Percentiles rank a stretch among this genome's conserved stretches.
These are phyloP conservation scores for Cardamine occulta DNA, from an alignment of 345 rosid species.

Conservation along the genomic window DNA sequence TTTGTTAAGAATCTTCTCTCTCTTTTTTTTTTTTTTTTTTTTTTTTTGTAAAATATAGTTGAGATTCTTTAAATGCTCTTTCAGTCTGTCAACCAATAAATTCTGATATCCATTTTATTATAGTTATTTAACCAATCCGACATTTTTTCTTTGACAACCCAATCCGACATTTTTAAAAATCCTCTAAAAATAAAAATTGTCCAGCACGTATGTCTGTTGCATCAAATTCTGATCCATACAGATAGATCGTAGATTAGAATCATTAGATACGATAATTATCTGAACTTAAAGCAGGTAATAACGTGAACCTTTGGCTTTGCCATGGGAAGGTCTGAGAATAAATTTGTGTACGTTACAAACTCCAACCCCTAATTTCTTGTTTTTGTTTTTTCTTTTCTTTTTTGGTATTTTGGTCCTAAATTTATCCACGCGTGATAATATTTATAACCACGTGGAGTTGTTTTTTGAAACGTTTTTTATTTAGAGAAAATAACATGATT, in stretches of 20 bases:
- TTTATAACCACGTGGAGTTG: neutral
- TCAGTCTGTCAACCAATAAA: neutral
- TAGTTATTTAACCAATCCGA: neutral
- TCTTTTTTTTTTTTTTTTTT: too few species aligned
- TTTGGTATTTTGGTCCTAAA: neutral
- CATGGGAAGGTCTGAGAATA: conserved; percentile 18
- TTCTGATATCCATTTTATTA: neutral
- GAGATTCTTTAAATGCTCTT: neutral
- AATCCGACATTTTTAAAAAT: neutral
- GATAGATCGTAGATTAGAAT: conserved; percentile 2
- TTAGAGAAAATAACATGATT: neutral
- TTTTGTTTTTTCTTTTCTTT: neutral
- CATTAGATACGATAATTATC: conserved; percentile 24
- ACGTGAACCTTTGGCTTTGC: conserved; percentile 22
- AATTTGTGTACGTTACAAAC: neutral
- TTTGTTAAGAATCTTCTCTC: neutral
- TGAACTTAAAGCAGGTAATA: conserved; percentile 8
- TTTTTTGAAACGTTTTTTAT: neutral
- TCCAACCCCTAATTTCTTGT: neutral
- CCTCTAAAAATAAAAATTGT: neutral
- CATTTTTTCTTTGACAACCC: neutral
- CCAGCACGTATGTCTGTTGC: conserved; percentile 14
- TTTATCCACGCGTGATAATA: too few species aligned
- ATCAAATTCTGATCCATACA: conserved; percentile 16
- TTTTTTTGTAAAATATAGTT: neutral